phyloP scores from a whole-genome alignment of 139 green algal species.

The Ulvella scutata region DNA sequence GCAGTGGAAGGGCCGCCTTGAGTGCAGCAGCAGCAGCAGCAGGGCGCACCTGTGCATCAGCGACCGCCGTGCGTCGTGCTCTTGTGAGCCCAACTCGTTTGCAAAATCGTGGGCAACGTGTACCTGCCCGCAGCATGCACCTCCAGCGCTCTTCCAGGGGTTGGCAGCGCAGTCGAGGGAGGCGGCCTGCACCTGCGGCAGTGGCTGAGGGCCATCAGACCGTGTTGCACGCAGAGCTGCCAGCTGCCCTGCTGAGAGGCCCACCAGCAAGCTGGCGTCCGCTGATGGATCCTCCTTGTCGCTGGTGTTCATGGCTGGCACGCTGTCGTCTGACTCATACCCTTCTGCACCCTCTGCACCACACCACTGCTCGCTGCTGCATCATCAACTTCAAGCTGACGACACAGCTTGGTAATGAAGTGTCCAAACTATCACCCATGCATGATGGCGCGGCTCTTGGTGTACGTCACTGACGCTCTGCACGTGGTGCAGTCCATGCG shows the following conservation, averaged over 20 bases:
- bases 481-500: not conserved
- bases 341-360: not conserved
- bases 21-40: not conserved
- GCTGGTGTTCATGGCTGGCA: not conserved
- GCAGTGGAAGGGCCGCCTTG: not conserved
- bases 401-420: not conserved
- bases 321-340: not conserved
- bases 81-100: not conserved
- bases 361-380: not conserved
- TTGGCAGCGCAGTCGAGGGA: not conserved
- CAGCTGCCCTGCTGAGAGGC: not conserved
- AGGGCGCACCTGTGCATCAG: conserved; percentile 27
- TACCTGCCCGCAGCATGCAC: not conserved
- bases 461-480: not conserved
- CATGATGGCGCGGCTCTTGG: too few relatives aligned
- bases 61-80: conserved; percentile 20
- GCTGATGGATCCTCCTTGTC: not conserved
- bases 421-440: too few relatives aligned
- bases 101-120: not conserved
- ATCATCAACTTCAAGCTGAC: not conserved
- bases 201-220: not conserved
- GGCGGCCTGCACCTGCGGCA: not conserved
- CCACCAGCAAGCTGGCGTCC: not conserved
- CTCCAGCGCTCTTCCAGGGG: not conserved
- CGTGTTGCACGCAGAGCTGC: not conserved